Evolutionary conservation across 2,329 filamentous ascomycete genomes (phyloP).

Genomic region (Metarhizium album): DNA sequence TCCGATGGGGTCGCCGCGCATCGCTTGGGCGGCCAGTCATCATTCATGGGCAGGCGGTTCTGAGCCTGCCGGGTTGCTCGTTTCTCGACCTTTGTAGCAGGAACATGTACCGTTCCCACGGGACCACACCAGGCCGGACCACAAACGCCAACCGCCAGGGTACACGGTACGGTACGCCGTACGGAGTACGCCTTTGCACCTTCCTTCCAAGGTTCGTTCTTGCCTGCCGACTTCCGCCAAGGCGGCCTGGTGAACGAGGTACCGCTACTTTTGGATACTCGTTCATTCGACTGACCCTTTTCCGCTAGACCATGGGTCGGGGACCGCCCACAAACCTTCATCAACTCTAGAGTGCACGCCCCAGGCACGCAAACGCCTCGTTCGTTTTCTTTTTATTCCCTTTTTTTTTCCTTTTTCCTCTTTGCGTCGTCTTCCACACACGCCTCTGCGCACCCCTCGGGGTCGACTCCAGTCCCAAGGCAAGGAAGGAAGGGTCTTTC

Average conservation of each 20-base stretch:
- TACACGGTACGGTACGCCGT: no score
- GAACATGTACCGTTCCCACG: background rate
- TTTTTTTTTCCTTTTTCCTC: background rate
- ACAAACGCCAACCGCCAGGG: no score
- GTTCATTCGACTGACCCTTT: background rate
- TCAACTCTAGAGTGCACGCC: background rate
- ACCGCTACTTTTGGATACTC: background rate
- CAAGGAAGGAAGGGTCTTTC: no score
- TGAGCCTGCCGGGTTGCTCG: constrained; percentile 4
- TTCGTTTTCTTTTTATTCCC: no score
- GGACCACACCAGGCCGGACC: background rate
- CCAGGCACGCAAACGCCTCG: background rate
- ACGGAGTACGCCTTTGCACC: no score
- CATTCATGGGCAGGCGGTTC: no score
- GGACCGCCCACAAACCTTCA: background rate
- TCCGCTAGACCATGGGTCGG: background rate
- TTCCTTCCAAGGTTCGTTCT: no score
- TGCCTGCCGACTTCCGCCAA: background rate
- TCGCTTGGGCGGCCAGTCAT: constrained; percentile 6
- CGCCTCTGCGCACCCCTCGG: background rate
- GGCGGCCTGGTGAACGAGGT: background rate
- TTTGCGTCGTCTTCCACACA: background rate
- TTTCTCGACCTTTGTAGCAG: constrained; percentile 3
- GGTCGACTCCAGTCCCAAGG: constrained; percentile 1
- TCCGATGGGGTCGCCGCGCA: constrained; percentile 9